Base-by-base conservation (phyloP, 352 stramenopile genomes). In the Globisporangium megalacanthum region DNA sequence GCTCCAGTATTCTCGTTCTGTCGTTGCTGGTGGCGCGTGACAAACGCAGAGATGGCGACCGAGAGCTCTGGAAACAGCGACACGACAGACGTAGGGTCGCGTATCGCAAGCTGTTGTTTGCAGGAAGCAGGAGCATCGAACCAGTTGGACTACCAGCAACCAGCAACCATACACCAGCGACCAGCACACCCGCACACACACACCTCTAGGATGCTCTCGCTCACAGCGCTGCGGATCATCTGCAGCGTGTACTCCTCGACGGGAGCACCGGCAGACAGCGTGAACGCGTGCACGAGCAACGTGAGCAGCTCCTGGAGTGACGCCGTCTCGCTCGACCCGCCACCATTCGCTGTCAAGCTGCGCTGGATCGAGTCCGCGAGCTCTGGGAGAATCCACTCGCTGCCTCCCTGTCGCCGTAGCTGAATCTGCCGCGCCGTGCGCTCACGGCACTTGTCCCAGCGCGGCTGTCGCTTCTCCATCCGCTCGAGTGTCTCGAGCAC, bases 371-470 rank as follows among this genome's bases (percentile, higher is more conserved):
- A 63, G 53, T 92, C 79, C 33, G 73, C 72, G 20, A 89, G 52
- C 58, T 89, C 83, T 22, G 77, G 78, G 19, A 92, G 61, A 58
- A 90, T 88, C 79, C 78, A 90, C 57, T 90, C 83, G 14, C 56
- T 42, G 4, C 62, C 75, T 33, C 66, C 63, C 62, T 87, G 60
- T 33, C 73, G 75, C 9, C 61, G 61, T 20, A 89, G 64, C 56
- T 91, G 70, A 6, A 71, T 54, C 19, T 91, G 78, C 6, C 81
- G 76, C 33, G 62, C 54, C 17, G 58, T 63, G 13, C 72, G 75
- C 33, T 86, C 67, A 14, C 65, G 76, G 20, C 73, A 88, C 50
- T 66, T 67, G 58, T 89, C 73, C 78, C 78, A 88, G 35, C 60
- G 58, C 11, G 58, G 48, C 29, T 89, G 76, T 1, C 51, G 62